These are phyloP conservation scores for Furcasterigmium furcatum DNA, from an alignment of 2,329 filamentous ascomycete genomes.

Conservation along the genomic window DNA sequence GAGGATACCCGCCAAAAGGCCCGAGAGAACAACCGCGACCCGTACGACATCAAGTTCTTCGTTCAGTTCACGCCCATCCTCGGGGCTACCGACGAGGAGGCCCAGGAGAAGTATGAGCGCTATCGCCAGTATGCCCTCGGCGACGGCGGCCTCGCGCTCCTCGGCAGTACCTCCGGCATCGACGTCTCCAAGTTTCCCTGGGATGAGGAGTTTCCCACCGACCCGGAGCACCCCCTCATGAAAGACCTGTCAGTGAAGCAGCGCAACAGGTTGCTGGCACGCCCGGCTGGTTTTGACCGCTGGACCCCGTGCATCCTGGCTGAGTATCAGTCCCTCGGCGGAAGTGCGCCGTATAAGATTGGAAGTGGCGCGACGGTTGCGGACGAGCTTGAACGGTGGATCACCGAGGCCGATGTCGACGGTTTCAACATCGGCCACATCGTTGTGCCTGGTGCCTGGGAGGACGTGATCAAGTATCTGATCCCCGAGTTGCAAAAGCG, in stretches of 20 bases:
- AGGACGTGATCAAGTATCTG: conserved; percentile 4
- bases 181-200: conserved; percentile 16
- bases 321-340: conserved; percentile 8
- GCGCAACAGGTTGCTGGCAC: conserved; percentile 4
- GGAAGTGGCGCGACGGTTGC: conserved; percentile 6
- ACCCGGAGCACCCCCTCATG: conserved; percentile 5
- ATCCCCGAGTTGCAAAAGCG: conserved; percentile 3
- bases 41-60: conserved; percentile 15
- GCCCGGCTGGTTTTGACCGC: conserved; percentile 5
- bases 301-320: conserved; percentile 11
- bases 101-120: conserved; percentile 15
- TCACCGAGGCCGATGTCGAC: conserved; percentile 3
- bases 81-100: conserved; percentile 14
- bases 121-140: conserved; percentile 11
- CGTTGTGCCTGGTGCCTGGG: conserved; percentile 10
- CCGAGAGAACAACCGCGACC: conserved; percentile 11
- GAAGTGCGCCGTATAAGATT: not conserved
- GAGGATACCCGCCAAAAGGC: conserved; percentile 11
- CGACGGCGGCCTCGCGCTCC: conserved; percentile 17
- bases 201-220: conserved; percentile 15
- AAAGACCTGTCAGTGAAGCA: conserved; percentile 3
- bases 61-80: conserved; percentile 14
- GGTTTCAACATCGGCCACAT: conserved; percentile 14
- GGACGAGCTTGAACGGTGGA: conserved; percentile 4
- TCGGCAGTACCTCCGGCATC: conserved; percentile 18